phyloP scores from a whole-genome alignment of 306 rosid species.

The Comarum palustre region DNA sequence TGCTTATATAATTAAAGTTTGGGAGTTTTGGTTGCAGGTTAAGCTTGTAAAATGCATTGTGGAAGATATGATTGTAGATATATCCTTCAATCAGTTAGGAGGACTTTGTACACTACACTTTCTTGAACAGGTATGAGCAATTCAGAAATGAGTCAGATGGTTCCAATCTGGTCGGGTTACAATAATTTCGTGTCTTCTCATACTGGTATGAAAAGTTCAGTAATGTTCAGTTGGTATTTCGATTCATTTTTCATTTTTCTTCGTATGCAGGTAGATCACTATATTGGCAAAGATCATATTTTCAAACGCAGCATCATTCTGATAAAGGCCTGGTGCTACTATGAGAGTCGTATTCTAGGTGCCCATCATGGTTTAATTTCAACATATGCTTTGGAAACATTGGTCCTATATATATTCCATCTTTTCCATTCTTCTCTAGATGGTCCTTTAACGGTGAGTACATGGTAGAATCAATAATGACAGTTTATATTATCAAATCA shows the following conservation, averaged over 20 bases:
- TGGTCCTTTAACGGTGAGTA: slow-evolving; percentile 77
- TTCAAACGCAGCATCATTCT: slow-evolving; percentile 83
- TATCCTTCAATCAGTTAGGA: slow-evolving; percentile 92
- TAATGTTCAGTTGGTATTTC: slow-evolving; percentile 24
- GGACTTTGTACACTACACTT: slow-evolving; percentile 83
- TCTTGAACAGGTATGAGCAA: slow-evolving; percentile 73
- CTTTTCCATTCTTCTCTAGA: slow-evolving; percentile 58
- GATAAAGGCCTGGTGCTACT: slow-evolving; percentile 90
- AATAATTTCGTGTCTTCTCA: background rate
- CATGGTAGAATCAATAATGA: slow-evolving; percentile 14
- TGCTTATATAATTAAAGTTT: background rate
- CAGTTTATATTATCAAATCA: background rate
- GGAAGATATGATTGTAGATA: slow-evolving; percentile 77
- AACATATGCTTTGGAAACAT: slow-evolving; percentile 86
- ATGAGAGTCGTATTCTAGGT: slow-evolving; percentile 88
- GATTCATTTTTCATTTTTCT: slow-evolving; percentile 9
- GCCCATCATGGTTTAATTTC: slow-evolving; percentile 89
- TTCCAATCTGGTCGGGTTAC: background rate
- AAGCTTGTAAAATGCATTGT: slow-evolving; percentile 88
- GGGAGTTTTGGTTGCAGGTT: slow-evolving; percentile 57
- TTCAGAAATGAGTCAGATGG: background rate
- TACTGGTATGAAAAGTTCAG: slow-evolving; percentile 1
- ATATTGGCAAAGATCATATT: slow-evolving; percentile 66
- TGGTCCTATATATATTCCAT: slow-evolving; percentile 79
- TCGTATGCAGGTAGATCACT: slow-evolving; percentile 63